Percentiles rank a stretch among this genome's conserved stretches.
phyloP scores from a whole-genome alignment of 495 filamentous ascomycete genomes.

The Parachaetomium inaequale region DNA sequence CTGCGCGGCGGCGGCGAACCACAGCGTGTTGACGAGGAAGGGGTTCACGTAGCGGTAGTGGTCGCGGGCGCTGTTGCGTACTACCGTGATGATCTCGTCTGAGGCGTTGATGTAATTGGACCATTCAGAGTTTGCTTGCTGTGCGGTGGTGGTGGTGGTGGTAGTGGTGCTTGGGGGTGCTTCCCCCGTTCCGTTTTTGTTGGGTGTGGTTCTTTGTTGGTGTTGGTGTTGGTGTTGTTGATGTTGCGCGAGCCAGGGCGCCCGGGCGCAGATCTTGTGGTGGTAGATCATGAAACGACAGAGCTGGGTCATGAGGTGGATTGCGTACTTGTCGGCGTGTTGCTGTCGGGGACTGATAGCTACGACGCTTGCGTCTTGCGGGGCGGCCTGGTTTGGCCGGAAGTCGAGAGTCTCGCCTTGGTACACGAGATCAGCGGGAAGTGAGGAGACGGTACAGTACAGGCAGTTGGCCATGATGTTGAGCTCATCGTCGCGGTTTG shows the following conservation, averaged over 20 bases:
- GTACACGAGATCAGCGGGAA: background rate
- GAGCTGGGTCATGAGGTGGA: slow-evolving; percentile 2
- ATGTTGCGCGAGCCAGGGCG: background rate
- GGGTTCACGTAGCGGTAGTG: background rate
- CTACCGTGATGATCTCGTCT: background rate
- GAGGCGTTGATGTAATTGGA: slow-evolving; percentile 6
- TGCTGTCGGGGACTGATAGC: background rate
- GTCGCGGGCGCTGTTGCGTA: slow-evolving; percentile 1
- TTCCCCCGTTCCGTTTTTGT: no score
- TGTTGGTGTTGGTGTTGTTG: background rate
- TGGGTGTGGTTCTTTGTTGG: background rate
- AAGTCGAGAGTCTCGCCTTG: slow-evolving; percentile 7
- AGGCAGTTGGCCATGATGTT: slow-evolving; percentile 4
- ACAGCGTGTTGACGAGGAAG: slow-evolving; percentile 2
- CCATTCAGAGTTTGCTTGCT: background rate
- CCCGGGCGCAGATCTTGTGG: slow-evolving; percentile 1
- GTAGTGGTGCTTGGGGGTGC: no score
- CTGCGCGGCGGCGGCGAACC: slow-evolving; percentile 1
- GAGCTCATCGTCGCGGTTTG: background rate
- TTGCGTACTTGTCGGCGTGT: background rate
- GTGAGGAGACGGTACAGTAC: background rate
- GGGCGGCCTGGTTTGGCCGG: background rate
- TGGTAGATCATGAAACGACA: slow-evolving; percentile 8
- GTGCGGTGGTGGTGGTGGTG: background rate
- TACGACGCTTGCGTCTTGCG: background rate